phyloP scores from a whole-genome alignment of 768 basidiomycete genomes.

The Russula emetica region DNA sequence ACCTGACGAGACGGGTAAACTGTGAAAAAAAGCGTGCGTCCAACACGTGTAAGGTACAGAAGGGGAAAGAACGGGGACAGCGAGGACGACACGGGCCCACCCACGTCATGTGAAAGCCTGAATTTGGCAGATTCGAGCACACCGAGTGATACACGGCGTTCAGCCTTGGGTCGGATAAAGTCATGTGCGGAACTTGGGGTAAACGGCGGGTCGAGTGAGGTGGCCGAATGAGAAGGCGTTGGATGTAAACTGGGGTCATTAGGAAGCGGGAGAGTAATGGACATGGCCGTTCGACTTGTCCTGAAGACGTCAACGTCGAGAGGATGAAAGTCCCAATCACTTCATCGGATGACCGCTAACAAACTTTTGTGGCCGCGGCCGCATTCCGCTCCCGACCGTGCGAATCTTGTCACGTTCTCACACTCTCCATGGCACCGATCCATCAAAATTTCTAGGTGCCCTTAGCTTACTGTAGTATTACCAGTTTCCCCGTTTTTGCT shows the following conservation, averaged over 20 bases:
- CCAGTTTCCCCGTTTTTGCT: no score
- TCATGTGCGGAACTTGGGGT: conserved; percentile 19
- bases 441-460: no score
- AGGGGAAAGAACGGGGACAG: conserved; percentile 27
- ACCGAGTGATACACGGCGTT: conserved; percentile 32
- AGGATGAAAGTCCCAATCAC: neutral
- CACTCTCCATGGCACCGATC: no score
- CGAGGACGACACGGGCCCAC: conserved; percentile 30
- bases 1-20: conserved; percentile 29
- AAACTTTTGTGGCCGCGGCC: neutral
- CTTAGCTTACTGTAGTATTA: no score
- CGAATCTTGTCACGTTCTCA: neutral
- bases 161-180: conserved; percentile 21
- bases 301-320: neutral
- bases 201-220: conserved; percentile 31
- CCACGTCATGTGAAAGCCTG: conserved; percentile 37
- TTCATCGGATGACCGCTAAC: neutral
- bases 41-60: conserved; percentile 39
- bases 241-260: neutral
- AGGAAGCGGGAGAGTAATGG: neutral
- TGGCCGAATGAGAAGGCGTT: conserved; percentile 8
- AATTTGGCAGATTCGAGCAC: conserved; percentile 36
- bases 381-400: neutral
- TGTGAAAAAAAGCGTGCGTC: conserved; percentile 27
- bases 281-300: neutral